Base-by-base conservation (phyloP, 108 stramenopile species). In the Thalassiosira profunda region DNA sequence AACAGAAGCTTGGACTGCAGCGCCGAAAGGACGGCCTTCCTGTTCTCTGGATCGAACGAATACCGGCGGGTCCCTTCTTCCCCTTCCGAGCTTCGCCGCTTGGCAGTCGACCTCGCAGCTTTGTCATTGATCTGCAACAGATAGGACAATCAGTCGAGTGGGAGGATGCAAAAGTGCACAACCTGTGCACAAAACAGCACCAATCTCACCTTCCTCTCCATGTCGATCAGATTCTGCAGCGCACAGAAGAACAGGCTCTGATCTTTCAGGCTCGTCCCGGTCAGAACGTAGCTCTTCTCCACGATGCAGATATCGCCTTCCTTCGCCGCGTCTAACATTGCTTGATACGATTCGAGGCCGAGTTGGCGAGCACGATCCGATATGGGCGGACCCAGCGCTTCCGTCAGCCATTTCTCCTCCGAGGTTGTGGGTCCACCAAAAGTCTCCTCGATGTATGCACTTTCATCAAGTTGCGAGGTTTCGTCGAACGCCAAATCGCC, bases 231-330 rank as follows among this genome's bases (percentile, higher is more conserved):
- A 46, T 82, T 77, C 35, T 82, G 81, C 25, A 82, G 49, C 12
- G 76, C 75, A 65, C 66, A 72, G 30, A 82, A 77, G 41, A 79
- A 63, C 3, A 82, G 67, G 31, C 69, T 77, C 23, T 67, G 71
- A 17, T 82, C 72, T 31, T 67, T 45, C 46, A 77, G 71, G 41
- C 57, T 58, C 9, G 58, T 77, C 52, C 81, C 81, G 34, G 59
- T 79, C 8, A 82, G 47, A n/a, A 79, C 63, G 44, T 82, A 82
- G 46, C 76, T 60, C 46, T 69, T 82, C 54, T 82, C 70, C 37
- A 79, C 76, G 45, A 82, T 65, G 41, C 81, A 82, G 0, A 66
- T 74, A 17, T 74, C 72, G 14, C 76, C 81, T 28, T 67, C 57
- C 24, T 54, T 61, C 40, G 67, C 72, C 15, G 45, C 63, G 11